phyloP scores from a whole-genome alignment of 176 grass and related monocot species.

The Areca catechu region DNA sequence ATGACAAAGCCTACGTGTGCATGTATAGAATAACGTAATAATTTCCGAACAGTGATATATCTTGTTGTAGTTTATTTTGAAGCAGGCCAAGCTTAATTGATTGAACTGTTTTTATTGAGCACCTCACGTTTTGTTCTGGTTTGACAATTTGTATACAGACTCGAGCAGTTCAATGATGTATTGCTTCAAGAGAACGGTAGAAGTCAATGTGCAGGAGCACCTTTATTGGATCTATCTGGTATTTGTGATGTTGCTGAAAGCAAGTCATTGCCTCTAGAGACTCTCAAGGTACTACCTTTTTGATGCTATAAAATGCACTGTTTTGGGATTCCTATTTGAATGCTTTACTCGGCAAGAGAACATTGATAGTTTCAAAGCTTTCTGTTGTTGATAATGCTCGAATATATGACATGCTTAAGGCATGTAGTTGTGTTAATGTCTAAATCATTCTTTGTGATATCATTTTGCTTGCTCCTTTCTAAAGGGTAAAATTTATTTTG shows the following conservation, averaged over 20 bases:
- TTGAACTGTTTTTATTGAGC: too few species aligned
- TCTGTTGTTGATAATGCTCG: too few species aligned
- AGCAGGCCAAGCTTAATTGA: too few species aligned
- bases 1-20: conserved; percentile 54
- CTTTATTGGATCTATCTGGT: conserved; percentile 46
- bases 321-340: conserved; percentile 1
- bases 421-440: too few species aligned
- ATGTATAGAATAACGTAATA: conserved; percentile 97
- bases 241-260: conserved; percentile 48
- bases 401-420: too few species aligned
- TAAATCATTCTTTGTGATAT: too few species aligned
- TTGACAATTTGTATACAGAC: conserved; percentile 33
- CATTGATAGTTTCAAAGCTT: not conserved
- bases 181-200: conserved; percentile 48
- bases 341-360: conserved; percentile 6
- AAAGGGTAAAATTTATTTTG: too few species aligned
- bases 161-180: conserved; percentile 93
- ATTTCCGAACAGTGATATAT: too few species aligned
- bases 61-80: too few species aligned
- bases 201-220: conserved; percentile 24
- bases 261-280: conserved; percentile 50
- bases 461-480: too few species aligned
- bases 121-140: not conserved
- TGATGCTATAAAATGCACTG: not conserved
- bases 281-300: conserved; percentile 55